These are phyloP conservation scores for Cladophialophora psammophila DNA, from an alignment of 2,329 filamentous ascomycete species.

Conservation along the genomic window DNA sequence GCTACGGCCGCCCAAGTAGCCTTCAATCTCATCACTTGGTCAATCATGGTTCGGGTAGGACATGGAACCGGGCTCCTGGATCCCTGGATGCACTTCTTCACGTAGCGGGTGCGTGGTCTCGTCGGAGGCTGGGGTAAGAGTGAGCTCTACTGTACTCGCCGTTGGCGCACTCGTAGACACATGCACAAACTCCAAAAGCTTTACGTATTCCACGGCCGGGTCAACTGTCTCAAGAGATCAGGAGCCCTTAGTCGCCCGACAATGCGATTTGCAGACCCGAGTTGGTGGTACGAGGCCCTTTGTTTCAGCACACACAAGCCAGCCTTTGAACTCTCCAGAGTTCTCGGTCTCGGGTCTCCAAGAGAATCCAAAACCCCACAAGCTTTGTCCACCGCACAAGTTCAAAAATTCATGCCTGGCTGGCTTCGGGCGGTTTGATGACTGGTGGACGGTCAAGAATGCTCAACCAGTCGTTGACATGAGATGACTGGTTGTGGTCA, in stretches of 20 bases:
- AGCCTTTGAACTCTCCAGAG: neutral
- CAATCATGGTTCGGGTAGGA: slow-evolving; percentile 17
- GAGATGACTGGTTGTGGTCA: slow-evolving; percentile 26
- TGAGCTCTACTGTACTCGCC: slow-evolving; percentile 2
- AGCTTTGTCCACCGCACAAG: slow-evolving; percentile 20
- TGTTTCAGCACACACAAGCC: slow-evolving; percentile 27
- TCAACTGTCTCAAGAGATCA: slow-evolving; percentile 32
- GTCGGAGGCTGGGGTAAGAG: slow-evolving; percentile 27
- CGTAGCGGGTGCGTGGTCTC: slow-evolving; percentile 24
- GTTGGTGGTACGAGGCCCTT: slow-evolving; percentile 24
- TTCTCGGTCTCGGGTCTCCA: neutral
- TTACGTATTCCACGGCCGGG: slow-evolving; percentile 12
- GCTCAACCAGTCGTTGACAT: slow-evolving; percentile 38
- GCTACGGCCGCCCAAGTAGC: slow-evolving; percentile 15
- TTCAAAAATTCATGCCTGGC: slow-evolving; percentile 21
- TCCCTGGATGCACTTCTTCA: slow-evolving; percentile 23
- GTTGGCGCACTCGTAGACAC: slow-evolving; percentile 30
- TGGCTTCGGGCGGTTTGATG: slow-evolving; percentile 28
- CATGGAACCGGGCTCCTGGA: slow-evolving; percentile 13
- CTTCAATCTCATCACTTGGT: slow-evolving; percentile 26
- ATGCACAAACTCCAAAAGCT: slow-evolving; percentile 9
- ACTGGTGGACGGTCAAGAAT: slow-evolving; percentile 28
- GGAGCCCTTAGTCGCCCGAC: slow-evolving; percentile 16
- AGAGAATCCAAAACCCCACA: neutral
- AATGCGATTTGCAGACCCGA: slow-evolving; percentile 37